Percentiles rank a stretch among this genome's conserved stretches.
Conservation (phyloP, 2,329 filamentous ascomycete species). For the Fusarium nisikadoi region DNA sequence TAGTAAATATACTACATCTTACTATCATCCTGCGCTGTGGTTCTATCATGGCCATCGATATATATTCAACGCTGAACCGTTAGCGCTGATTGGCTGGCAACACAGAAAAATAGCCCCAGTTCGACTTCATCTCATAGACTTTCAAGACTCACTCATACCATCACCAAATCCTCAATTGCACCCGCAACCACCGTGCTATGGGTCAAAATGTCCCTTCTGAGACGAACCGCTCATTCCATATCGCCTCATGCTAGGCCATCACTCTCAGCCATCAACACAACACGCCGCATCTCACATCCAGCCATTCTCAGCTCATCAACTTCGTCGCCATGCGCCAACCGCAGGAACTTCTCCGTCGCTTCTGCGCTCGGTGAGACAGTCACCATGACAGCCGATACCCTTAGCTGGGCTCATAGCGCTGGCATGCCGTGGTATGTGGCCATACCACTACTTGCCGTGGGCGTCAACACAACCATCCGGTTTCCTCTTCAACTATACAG, state of each 20-base stretch:
- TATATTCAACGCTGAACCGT: neutral
- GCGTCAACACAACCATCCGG: slow-evolving; percentile 57
- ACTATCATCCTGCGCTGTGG: no score
- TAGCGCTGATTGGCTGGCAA: slow-evolving; percentile 25
- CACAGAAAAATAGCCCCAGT: neutral
- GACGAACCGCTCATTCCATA: slow-evolving; percentile 15
- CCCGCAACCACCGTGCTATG: slow-evolving; percentile 11
- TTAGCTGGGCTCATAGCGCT: slow-evolving; percentile 57
- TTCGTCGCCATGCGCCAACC: slow-evolving; percentile 17
- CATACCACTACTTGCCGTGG: slow-evolving; percentile 63
- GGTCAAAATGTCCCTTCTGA: slow-evolving; percentile 34
- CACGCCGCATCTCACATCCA: slow-evolving; percentile 11
- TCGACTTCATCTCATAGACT: slow-evolving; percentile 26
- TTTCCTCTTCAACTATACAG: slow-evolving; percentile 60
- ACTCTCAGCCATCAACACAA: slow-evolving; percentile 2
- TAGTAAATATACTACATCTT: neutral
- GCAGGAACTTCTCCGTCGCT: slow-evolving; percentile 50
- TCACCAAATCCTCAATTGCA: slow-evolving; percentile 4
- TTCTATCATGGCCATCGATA: neutral
- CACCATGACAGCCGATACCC: slow-evolving; percentile 54
- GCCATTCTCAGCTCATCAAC: slow-evolving; percentile 3
- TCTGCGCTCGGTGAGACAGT: slow-evolving; percentile 49
- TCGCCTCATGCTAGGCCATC: slow-evolving; percentile 22
- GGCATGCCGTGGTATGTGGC: slow-evolving; percentile 64
- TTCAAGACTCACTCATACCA: slow-evolving; percentile 5